These are phyloP conservation scores for Tetragonia tetragonoides DNA, from an alignment of 148 eudicot species.

Conservation along the genomic window DNA sequence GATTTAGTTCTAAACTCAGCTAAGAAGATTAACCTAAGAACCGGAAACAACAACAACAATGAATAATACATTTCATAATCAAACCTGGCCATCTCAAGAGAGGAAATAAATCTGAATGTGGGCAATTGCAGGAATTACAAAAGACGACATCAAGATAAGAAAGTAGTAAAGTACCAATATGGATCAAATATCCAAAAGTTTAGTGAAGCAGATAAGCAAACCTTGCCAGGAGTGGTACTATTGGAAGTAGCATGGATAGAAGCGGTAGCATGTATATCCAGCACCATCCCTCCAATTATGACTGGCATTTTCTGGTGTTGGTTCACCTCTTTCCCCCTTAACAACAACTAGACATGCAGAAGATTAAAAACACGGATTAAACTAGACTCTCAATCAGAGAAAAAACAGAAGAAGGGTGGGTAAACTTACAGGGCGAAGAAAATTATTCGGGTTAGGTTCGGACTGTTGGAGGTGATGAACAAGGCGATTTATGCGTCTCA, in stretches of 20 bases:
- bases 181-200: background rate
- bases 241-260: slow-evolving; percentile 49
- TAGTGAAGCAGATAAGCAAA: slow-evolving; percentile 14
- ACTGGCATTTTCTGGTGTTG: slow-evolving; percentile 39
- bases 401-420: background rate
- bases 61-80: background rate
- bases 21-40: no score
- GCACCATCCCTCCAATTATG: slow-evolving; percentile 91
- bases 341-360: background rate
- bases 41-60: no score
- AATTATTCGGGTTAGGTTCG: background rate
- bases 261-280: slow-evolving; percentile 84
- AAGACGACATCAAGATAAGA: background rate
- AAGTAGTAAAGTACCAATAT: background rate
- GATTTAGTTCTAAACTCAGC: no score
- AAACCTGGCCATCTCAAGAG: background rate
- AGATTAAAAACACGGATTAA: background rate
- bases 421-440: background rate
- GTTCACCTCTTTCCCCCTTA: slow-evolving; percentile 23
- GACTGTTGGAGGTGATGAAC: background rate
- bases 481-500: background rate
- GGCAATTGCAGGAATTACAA: background rate
- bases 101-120: background rate
- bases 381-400: background rate
- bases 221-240: slow-evolving; percentile 91